phyloP scores from a whole-genome alignment of 768 basidiomycete species.

The Asterophora lycoperdoides region DNA sequence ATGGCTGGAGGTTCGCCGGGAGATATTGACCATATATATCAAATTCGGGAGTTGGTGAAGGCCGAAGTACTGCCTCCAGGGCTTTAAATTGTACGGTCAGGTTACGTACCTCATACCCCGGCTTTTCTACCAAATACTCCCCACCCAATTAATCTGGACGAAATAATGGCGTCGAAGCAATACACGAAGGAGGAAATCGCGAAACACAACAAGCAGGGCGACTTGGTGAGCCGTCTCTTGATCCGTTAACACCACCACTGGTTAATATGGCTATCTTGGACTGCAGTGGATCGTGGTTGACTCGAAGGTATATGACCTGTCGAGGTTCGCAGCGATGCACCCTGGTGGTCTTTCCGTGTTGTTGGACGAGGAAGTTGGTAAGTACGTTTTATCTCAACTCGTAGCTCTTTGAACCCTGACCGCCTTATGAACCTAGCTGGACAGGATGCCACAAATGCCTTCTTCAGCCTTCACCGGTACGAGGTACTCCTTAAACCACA shows the following conservation, averaged over 20 bases:
- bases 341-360: constrained; percentile 81
- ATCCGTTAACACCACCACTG: not conserved
- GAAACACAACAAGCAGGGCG: constrained; percentile 9
- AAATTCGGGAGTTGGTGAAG: not conserved
- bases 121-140: not conserved
- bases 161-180: constrained; percentile 28
- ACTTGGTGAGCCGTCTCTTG: constrained; percentile 4
- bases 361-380: constrained; percentile 69
- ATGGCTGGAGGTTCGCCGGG: not conserved
- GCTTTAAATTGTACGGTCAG: not conserved
- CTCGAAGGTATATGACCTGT: constrained; percentile 64
- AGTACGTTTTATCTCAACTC: constrained; percentile 18
- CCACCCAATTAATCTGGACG: not conserved
- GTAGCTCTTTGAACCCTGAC: not conserved
- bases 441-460: constrained; percentile 81
- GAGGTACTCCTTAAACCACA: constrained; percentile 79
- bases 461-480: constrained; percentile 85
- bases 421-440: constrained; percentile 56
- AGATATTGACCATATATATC: not conserved
- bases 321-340: constrained; percentile 75
- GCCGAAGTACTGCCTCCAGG: not conserved
- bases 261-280: not conserved
- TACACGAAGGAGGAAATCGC: constrained; percentile 34
- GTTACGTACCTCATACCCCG: not conserved
- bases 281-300: not conserved